Evolutionary conservation across 345 rosid species (phyloP).

Genomic region (Syzygium aqueum): DNA sequence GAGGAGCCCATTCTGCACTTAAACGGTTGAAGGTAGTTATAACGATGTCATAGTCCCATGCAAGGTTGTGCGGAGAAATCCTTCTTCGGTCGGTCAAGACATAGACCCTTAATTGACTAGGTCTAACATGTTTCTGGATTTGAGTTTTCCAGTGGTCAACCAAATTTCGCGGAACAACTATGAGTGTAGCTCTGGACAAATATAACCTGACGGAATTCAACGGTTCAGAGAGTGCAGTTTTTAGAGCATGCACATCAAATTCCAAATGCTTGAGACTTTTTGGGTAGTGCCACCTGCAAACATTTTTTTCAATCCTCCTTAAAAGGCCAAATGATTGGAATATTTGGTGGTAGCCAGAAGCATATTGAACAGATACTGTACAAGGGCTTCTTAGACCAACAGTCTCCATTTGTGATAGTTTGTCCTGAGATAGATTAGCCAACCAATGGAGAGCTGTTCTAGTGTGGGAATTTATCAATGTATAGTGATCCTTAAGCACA

Average conservation of each 20-base stretch:
- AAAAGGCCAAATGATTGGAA: constrained; percentile 79
- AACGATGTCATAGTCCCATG: constrained; percentile 96
- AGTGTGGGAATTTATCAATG: constrained; percentile 34
- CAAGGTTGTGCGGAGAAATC: constrained; percentile 74
- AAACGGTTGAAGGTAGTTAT: constrained; percentile 88
- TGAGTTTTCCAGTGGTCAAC: constrained; percentile 94
- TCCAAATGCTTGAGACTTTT: constrained; percentile 53
- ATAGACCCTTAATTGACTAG: constrained; percentile 67
- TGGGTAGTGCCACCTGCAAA: constrained; percentile 75
- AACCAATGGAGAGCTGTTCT: constrained; percentile 80
- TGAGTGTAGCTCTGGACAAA: constrained; percentile 79
- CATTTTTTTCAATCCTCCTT: constrained; percentile 52
- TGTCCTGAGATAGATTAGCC: constrained; percentile 52
- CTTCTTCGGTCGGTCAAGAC: constrained; percentile 61
- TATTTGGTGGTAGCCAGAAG: constrained; percentile 42
- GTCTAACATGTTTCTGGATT: constrained; percentile 69
- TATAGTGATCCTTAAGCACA: constrained; percentile 62
- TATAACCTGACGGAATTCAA: constrained; percentile 67
- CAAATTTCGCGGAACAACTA: constrained; percentile 88
- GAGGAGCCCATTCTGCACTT: constrained; percentile 89
- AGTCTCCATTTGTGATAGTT: constrained; percentile 80
- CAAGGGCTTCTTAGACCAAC: constrained; percentile 64
- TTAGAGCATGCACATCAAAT: constrained; percentile 84
- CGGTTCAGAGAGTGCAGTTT: constrained; percentile 68
- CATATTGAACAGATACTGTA: constrained; percentile 25